A percentile compares a stretch with the other conserved stretches of the same genome.
Conservation (phyloP, 495 filamentous ascomycete genomes). For the Trichoderma virens region DNA sequence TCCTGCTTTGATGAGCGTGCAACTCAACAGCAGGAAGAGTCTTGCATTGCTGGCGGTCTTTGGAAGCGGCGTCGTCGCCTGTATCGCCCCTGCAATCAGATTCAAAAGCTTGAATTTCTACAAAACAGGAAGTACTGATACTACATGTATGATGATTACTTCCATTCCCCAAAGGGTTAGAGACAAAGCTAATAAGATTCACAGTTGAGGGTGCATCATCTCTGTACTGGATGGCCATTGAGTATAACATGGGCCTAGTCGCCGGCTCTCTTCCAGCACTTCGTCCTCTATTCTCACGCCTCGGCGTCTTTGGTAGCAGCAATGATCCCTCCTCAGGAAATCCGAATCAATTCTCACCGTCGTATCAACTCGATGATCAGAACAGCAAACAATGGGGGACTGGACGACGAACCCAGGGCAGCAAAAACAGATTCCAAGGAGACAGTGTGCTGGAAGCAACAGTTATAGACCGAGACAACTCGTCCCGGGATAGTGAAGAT, state of each 20-base stretch:
- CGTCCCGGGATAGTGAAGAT: not conserved
- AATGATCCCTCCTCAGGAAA: not conserved
- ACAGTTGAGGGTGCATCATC: slow-evolving; percentile 12
- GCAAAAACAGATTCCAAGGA: slow-evolving; percentile 6
- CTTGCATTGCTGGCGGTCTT: slow-evolving; percentile 6
- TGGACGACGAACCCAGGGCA: not conserved
- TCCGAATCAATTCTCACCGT: not conserved
- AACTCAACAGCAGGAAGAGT: slow-evolving; percentile 7
- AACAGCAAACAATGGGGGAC: not conserved
- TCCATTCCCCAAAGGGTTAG: too few relatives aligned
- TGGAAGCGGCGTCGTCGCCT: slow-evolving; percentile 13
- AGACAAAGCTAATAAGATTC: too few relatives aligned
- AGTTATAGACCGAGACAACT: not conserved
- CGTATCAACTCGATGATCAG: slow-evolving; percentile 7
- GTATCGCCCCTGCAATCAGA: slow-evolving; percentile 9
- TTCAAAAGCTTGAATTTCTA: slow-evolving; percentile 10
- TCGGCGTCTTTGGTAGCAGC: slow-evolving; percentile 2
- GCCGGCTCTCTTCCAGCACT: slow-evolving; percentile 11
- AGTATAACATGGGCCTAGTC: slow-evolving; percentile 13
- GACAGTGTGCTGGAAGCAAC: slow-evolving; percentile 7
- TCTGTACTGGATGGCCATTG: slow-evolving; percentile 14
- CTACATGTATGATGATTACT: slow-evolving; percentile 10
- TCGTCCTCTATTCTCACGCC: slow-evolving; percentile 7
- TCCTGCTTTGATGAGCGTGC: slow-evolving; percentile 8
- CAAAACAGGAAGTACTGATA: slow-evolving; percentile 7